Evolutionary conservation across 352 stramenopile species (phyloP).

Genomic region (Phytophthora uliginosa): DNA sequence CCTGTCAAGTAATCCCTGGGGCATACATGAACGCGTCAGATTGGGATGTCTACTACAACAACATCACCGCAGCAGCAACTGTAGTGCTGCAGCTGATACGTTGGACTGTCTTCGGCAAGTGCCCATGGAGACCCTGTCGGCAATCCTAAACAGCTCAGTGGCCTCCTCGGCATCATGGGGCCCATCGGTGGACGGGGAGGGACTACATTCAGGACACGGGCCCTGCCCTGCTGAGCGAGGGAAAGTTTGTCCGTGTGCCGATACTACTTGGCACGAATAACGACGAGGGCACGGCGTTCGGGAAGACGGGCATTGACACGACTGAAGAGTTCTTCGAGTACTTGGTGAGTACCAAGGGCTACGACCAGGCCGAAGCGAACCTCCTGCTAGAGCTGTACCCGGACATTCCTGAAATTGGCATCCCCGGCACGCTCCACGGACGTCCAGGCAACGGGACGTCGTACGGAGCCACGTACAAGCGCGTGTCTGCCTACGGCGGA

Average conservation of each 20-base stretch:
- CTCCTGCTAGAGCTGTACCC: constrained; percentile 29
- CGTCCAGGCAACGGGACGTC: constrained; percentile 6
- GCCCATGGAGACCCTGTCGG: constrained; percentile 23
- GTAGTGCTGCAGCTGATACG: constrained; percentile 23
- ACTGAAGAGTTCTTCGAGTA: constrained; percentile 28
- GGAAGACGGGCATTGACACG: constrained; percentile 14
- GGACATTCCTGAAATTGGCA: constrained; percentile 32
- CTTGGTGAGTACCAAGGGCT: constrained; percentile 8
- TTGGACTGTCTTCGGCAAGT: constrained; percentile 36
- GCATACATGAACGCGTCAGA: constrained; percentile 20
- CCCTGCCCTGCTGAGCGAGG: constrained; percentile 18
- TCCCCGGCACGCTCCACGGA: constrained; percentile 25
- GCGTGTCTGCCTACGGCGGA: constrained; percentile 24
- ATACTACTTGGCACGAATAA: constrained; percentile 33
- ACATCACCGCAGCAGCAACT: constrained; percentile 33
- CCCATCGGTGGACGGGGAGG: constrained; percentile 37
- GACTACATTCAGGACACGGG: constrained; percentile 21
- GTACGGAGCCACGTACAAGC: constrained; percentile 31
- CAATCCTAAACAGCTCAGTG: constrained; percentile 36
- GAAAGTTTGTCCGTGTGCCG: constrained; percentile 36
- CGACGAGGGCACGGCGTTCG: constrained; percentile 39
- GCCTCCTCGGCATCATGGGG: constrained; percentile 15
- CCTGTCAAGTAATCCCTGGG: constrained; percentile 12
- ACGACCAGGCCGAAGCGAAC: constrained; percentile 6
- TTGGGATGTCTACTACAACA: constrained; percentile 41